These are phyloP conservation scores for Papiliotrema nemorosa DNA, from an alignment of 1,284 basidiomycete genomes.

Conservation along the genomic window DNA sequence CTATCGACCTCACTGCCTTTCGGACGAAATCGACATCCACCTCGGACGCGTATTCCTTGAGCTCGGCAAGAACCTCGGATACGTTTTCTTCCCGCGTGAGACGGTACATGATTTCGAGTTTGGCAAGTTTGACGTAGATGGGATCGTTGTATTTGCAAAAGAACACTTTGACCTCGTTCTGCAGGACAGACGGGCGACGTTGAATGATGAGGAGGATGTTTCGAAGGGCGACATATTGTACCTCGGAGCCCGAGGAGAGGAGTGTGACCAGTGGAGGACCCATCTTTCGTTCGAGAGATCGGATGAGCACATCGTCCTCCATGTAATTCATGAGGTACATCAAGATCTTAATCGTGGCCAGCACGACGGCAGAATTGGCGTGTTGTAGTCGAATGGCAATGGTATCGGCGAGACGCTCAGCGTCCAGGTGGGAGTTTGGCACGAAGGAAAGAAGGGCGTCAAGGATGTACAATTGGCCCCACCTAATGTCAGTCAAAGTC, in stretches of 20 bases:
- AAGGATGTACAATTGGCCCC: constrained; percentile 98
- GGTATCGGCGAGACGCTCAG: constrained; percentile 89
- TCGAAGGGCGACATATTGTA: constrained; percentile 95
- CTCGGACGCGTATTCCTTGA: constrained; percentile 97
- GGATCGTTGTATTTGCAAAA: constrained; percentile 99
- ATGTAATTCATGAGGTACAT: constrained; percentile 99
- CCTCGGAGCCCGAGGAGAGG: constrained; percentile 59
- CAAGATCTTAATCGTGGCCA: constrained; percentile 91
- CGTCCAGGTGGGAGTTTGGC: constrained; percentile 80
- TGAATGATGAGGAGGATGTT: constrained; percentile 97
- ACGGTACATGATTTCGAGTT: constrained; percentile 97
- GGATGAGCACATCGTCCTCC: constrained; percentile 78
- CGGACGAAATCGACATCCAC: constrained; percentile 98
- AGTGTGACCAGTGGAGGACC: constrained; percentile 80
- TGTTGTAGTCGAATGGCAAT: constrained; percentile 92
- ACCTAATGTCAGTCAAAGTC: constrained; percentile 56
- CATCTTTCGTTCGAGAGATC: constrained; percentile 93
- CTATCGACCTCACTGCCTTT: constrained; percentile 90
- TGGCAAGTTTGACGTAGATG: constrained; percentile 95
- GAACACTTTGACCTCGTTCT: constrained; percentile 96
- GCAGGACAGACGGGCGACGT: constrained; percentile 80
- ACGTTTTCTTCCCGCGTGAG: constrained; percentile 89
- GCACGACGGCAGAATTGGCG: constrained; percentile 88
- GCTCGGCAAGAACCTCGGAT: constrained; percentile 86
- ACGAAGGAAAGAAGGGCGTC: constrained; percentile 91